phyloP scores from a whole-genome alignment of 2,329 filamentous ascomycete genomes.

The Sporothrix schenckii region DNA sequence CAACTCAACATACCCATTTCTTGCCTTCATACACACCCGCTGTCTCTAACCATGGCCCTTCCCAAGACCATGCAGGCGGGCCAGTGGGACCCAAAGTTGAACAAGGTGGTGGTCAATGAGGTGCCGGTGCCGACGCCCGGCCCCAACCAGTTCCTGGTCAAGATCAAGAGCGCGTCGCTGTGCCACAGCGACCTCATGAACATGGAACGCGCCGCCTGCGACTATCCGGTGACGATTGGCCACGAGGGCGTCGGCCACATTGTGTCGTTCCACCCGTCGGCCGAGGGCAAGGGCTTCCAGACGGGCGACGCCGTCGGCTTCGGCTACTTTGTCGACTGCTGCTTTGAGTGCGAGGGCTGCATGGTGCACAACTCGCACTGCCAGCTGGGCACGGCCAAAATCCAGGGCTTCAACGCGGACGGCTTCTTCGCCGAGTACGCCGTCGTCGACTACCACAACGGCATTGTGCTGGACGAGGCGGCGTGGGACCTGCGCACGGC shows the following conservation, averaged over 20 bases:
- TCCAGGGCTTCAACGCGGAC: slow-evolving; percentile 49
- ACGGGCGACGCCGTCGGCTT: slow-evolving; percentile 52
- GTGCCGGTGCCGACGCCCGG: slow-evolving; percentile 49
- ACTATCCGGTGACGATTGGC: slow-evolving; percentile 42
- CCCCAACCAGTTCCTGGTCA: slow-evolving; percentile 47
- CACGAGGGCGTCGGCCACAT: slow-evolving; percentile 54
- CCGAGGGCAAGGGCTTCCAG: slow-evolving; percentile 46
- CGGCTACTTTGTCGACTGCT: slow-evolving; percentile 51
- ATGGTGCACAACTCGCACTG: slow-evolving; percentile 49
- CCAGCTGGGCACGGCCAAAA: slow-evolving; percentile 45
- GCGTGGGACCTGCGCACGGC: slow-evolving; percentile 43
- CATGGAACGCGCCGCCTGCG: slow-evolving; percentile 35
- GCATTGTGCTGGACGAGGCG: slow-evolving; percentile 46
- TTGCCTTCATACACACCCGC: background rate
- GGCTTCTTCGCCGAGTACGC: slow-evolving; percentile 55
- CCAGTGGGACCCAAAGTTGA: slow-evolving; percentile 34
- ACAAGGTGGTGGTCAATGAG: slow-evolving; percentile 42
- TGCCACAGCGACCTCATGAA: slow-evolving; percentile 43
- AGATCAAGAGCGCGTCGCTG: slow-evolving; percentile 44
- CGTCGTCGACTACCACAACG: slow-evolving; percentile 51
- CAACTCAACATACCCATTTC: background rate
- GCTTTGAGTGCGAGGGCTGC: slow-evolving; percentile 53
- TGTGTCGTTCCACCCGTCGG: slow-evolving; percentile 44
- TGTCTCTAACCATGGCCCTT: slow-evolving; percentile 22
- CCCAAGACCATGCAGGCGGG: slow-evolving; percentile 36